Conservation (phyloP, 2,329 filamentous ascomycete species). For the Talaromyces islandicus region DNA sequence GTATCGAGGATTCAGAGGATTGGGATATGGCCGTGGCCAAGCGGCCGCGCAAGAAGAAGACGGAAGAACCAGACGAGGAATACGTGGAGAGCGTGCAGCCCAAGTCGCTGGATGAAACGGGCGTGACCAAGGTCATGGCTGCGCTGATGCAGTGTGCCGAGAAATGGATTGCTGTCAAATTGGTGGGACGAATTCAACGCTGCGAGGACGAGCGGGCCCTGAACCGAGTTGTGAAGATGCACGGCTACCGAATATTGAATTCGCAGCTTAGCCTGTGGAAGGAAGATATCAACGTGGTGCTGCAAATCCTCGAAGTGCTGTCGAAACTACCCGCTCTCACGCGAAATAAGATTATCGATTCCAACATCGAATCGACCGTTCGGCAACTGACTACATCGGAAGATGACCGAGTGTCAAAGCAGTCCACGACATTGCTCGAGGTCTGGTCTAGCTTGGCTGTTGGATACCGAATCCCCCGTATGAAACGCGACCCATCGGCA, state of each 20-base stretch:
- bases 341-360: conserved; percentile 93
- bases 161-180: conserved; percentile 97
- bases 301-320: conserved; percentile 85
- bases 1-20: conserved; percentile 84
- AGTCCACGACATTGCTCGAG: conserved; percentile 65
- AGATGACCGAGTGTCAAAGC: conserved; percentile 68
- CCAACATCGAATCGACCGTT: conserved; percentile 83
- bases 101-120: conserved; percentile 70
- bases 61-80: conserved; percentile 85
- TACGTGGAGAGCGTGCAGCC: conserved; percentile 87
- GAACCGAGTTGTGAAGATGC: conserved; percentile 88
- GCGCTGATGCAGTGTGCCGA: conserved; percentile 96
- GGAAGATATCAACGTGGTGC: conserved; percentile 81
- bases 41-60: conserved; percentile 88
- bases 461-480: conserved; percentile 85
- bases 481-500: conserved; percentile 70
- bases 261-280: conserved; percentile 77
- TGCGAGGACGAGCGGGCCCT: conserved; percentile 82
- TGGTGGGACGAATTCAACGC: conserved; percentile 80
- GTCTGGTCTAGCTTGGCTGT: conserved; percentile 87
- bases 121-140: conserved; percentile 91
- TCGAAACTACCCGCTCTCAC: conserved; percentile 85
- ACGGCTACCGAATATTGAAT: conserved; percentile 93
- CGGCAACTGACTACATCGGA: conserved; percentile 61
- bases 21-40: conserved; percentile 90